Evolutionary conservation across 2,329 filamentous ascomycete species (phyloP).

Genomic region (Didymella arachidicola): DNA sequence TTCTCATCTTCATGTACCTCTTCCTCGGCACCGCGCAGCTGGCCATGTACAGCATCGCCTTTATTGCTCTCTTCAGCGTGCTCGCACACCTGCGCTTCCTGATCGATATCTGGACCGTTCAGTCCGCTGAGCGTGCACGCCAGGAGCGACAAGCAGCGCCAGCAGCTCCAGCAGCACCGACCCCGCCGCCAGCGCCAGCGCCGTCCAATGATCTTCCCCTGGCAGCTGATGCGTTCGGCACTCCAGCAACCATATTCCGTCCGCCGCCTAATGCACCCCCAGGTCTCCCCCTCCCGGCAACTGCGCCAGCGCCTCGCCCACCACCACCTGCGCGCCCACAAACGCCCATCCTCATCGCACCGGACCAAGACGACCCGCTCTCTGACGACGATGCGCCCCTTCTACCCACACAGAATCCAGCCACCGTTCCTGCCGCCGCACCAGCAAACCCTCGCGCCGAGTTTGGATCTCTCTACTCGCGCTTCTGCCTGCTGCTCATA

Average conservation of each 20-base stretch:
- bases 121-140: conserved; percentile 59
- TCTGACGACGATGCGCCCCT: conserved; percentile 41
- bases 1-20: conserved; percentile 60
- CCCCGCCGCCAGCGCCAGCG: conserved; percentile 12
- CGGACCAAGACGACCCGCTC: conserved; percentile 63
- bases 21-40: conserved; percentile 64
- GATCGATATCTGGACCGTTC: conserved; percentile 72
- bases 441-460: conserved; percentile 52
- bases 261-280: conserved; percentile 19
- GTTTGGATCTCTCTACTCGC: conserved; percentile 66
- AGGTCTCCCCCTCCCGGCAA: conserved; percentile 52
- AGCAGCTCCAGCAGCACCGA: conserved; percentile 29
- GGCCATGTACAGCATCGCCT: conserved; percentile 63
- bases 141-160: conserved; percentile 55
- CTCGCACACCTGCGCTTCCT: conserved; percentile 71
- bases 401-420: conserved; percentile 36
- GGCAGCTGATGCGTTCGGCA: conserved; percentile 14
- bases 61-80: conserved; percentile 67
- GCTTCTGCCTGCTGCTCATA: conserved; percentile 68
- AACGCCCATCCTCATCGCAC: conserved; percentile 65
- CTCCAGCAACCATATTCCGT: conserved; percentile 16
- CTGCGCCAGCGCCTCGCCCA: neutral
- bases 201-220: conserved; percentile 21
- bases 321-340: conserved; percentile 49
- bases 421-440: conserved; percentile 21